phyloP scores from a whole-genome alignment of 1,284 basidiomycete species.

The Puccinia novopanici region DNA sequence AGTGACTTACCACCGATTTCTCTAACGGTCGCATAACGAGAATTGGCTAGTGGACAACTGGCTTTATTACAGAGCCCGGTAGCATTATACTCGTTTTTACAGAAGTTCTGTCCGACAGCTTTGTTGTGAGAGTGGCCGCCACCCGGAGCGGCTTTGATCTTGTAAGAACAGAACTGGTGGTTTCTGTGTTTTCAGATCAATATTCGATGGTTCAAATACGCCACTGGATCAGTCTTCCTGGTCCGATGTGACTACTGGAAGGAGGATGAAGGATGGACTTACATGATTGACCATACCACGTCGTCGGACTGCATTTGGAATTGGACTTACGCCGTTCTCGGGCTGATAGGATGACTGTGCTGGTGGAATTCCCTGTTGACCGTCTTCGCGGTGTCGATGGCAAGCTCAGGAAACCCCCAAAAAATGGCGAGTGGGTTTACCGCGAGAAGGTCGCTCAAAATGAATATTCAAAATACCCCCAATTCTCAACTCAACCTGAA shows the following conservation, averaged over 20 bases:
- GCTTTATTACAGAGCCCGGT: slow-evolving; percentile 96
- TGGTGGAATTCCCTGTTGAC: too few species aligned
- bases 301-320: slow-evolving; percentile 66
- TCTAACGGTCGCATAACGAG: slow-evolving; percentile 91
- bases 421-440: too few species aligned
- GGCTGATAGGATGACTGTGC: neutral
- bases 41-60: slow-evolving; percentile 95
- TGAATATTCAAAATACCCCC: too few species aligned
- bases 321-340: neutral
- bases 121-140: slow-evolving; percentile 61
- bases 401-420: too few species aligned
- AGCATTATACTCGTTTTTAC: slow-evolving; percentile 97
- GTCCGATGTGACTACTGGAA: neutral
- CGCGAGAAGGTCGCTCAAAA: too few species aligned
- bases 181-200: slow-evolving; percentile 61
- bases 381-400: too few species aligned
- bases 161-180: slow-evolving; percentile 90
- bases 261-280: neutral
- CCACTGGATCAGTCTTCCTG: neutral
- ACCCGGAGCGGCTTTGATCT: slow-evolving; percentile 65
- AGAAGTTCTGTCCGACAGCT: slow-evolving; percentile 93
- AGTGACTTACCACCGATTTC: slow-evolving; percentile 80
- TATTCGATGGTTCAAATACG: neutral
- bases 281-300: slow-evolving; percentile 89
- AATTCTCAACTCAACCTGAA: too few species aligned